These are phyloP conservation scores for Russula sp. DNA, from an alignment of 768 basidiomycete genomes.

Conservation along the genomic window DNA sequence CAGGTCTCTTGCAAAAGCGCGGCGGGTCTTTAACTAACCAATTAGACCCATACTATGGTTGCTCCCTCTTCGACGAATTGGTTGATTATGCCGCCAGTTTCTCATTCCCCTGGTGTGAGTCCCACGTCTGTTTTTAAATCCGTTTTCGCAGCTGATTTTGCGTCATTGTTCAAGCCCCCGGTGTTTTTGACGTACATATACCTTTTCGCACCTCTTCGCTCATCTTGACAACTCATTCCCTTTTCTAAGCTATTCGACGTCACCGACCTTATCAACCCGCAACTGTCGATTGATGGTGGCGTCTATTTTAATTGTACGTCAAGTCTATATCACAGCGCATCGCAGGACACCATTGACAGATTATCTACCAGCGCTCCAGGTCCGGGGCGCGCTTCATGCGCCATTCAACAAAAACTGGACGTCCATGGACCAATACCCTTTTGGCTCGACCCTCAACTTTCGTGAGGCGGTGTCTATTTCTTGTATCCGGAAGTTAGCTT, in stretches of 20 bases:
- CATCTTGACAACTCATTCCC: not conserved
- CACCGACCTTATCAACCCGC: slow-evolving; percentile 39
- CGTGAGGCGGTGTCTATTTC: not conserved
- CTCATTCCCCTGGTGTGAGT: slow-evolving; percentile 53
- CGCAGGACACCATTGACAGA: not conserved
- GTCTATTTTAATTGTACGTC: slow-evolving; percentile 58
- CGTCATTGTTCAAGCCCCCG: not conserved
- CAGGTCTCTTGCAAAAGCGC: slow-evolving; percentile 37
- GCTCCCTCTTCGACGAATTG: slow-evolving; percentile 57
- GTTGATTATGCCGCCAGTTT: slow-evolving; percentile 69
- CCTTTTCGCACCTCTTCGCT: not conserved
- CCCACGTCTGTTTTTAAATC: not conserved
- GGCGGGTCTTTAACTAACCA: not conserved
- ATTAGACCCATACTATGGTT: slow-evolving; percentile 36
- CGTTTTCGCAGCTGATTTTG: not conserved
- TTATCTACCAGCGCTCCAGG: slow-evolving; percentile 40
- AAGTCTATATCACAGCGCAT: not conserved
- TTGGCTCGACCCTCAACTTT: slow-evolving; percentile 16
- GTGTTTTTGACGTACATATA: slow-evolving; percentile 15
- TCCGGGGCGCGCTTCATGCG: slow-evolving; percentile 60
- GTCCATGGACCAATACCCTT: slow-evolving; percentile 9
- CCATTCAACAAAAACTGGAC: slow-evolving; percentile 51
- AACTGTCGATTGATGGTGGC: slow-evolving; percentile 43
- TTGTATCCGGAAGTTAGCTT: not conserved
- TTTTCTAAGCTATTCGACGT: slow-evolving; percentile 28